These are phyloP conservation scores for Hanseniaspora meyeri DNA, from an alignment of 805 yeast species.

Conservation along the genomic window DNA sequence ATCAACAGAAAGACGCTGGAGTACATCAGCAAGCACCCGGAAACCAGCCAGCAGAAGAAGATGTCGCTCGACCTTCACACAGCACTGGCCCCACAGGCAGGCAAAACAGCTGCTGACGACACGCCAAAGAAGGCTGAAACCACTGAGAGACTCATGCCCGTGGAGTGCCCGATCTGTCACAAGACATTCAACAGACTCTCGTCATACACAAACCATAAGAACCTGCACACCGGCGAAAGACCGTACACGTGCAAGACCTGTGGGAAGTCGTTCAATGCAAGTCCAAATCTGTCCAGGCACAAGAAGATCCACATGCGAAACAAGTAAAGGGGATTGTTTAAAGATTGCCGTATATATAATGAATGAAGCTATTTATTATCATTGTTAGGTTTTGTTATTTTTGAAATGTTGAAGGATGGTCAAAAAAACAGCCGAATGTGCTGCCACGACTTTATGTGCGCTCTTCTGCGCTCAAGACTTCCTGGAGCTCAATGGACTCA, in stretches of 20 bases:
- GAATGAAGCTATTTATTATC: no score
- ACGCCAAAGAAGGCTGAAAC: neutral
- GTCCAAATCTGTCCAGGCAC: slow-evolving; percentile 8
- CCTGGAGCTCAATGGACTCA: slow-evolving; percentile 3
- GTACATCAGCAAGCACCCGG: neutral
- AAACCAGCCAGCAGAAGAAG: neutral
- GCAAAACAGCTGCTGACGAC: no score
- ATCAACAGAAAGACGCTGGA: neutral
- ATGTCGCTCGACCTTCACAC: neutral
- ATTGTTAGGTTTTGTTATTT: no score
- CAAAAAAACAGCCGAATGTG: no score
- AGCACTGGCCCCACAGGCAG: no score
- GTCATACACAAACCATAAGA: slow-evolving; percentile 9
- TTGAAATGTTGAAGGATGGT: no score
- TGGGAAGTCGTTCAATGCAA: slow-evolving; percentile 8
- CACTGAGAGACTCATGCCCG: neutral
- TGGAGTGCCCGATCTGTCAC: slow-evolving; percentile 4
- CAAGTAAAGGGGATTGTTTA: neutral
- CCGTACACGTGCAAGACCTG: slow-evolving; percentile 6
- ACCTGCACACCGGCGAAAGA: slow-evolving; percentile 7
- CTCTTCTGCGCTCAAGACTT: neutral
- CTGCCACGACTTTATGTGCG: no score
- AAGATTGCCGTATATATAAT: neutral
- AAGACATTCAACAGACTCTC: slow-evolving; percentile 8
- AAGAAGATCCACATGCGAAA: slow-evolving; percentile 8